Evolutionary conservation across 1,284 basidiomycete species (phyloP).

Genomic region (Cyathus olla): DNA sequence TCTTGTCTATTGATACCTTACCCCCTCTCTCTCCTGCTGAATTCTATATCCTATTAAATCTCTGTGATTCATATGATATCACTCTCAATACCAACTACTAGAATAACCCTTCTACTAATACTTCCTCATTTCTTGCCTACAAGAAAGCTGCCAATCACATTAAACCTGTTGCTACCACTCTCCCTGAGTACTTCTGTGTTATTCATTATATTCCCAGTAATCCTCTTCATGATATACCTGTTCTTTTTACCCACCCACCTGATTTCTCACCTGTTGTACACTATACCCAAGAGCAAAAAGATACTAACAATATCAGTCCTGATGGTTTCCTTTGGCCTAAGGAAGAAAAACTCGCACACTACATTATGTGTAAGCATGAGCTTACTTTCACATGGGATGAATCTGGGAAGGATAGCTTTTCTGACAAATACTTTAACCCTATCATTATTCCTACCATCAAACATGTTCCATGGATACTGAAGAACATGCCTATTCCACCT

Average conservation of each 20-base stretch:
- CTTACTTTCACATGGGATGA: neutral
- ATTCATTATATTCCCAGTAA: neutral
- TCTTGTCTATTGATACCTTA: neutral
- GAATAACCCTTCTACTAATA: neutral
- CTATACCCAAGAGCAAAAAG: neutral
- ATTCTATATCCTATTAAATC: neutral
- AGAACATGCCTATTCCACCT: neutral
- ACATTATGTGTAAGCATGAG: neutral
- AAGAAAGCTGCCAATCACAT: neutral
- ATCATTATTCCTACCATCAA: neutral
- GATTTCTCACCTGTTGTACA: neutral
- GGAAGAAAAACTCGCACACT: neutral
- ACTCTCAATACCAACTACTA: neutral
- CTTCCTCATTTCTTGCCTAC: neutral
- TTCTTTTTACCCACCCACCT: neutral
- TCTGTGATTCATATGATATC: neutral
- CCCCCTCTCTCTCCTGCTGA: neutral
- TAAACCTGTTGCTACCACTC: neutral
- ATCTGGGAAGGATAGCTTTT: neutral
- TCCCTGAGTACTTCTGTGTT: neutral
- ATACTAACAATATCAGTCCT: constrained; percentile 27
- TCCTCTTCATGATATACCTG: neutral
- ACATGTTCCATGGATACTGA: neutral
- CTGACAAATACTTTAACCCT: neutral
- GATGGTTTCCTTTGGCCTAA: neutral